phyloP scores from a whole-genome alignment of 208 protist genomes.

The Giardia muris region DNA sequence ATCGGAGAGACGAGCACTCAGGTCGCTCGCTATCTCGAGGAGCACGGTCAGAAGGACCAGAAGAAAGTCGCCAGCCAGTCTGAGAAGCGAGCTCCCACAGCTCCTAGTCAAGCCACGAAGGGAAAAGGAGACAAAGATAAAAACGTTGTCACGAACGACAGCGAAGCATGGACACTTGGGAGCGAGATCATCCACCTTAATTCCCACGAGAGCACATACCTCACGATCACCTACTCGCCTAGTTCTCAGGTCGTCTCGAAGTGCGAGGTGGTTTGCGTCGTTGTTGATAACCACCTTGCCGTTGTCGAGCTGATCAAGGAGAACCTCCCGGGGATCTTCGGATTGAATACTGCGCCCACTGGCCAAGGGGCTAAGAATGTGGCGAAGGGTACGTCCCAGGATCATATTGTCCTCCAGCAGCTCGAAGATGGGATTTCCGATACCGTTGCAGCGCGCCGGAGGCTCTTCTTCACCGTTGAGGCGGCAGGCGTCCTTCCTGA shows the following conservation, averaged over 20 bases:
- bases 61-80: neutral
- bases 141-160: neutral
- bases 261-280: neutral
- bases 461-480: neutral
- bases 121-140: neutral
- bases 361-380: neutral
- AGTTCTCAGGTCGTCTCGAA: neutral
- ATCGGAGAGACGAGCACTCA: neutral
- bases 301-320: neutral
- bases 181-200: neutral
- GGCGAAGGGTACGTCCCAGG: neutral
- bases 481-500: neutral
- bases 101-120: neutral
- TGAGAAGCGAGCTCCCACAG: neutral
- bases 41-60: neutral
- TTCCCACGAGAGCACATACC: neutral
- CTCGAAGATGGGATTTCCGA: neutral
- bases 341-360: neutral
- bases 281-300: neutral
- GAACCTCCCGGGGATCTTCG: neutral
- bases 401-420: neutral
- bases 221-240: neutral
- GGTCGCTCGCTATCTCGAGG: neutral
- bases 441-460: neutral
- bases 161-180: neutral